phyloP scores from a whole-genome alignment of 106 monocot species.

The Agapanthus africanus region DNA sequence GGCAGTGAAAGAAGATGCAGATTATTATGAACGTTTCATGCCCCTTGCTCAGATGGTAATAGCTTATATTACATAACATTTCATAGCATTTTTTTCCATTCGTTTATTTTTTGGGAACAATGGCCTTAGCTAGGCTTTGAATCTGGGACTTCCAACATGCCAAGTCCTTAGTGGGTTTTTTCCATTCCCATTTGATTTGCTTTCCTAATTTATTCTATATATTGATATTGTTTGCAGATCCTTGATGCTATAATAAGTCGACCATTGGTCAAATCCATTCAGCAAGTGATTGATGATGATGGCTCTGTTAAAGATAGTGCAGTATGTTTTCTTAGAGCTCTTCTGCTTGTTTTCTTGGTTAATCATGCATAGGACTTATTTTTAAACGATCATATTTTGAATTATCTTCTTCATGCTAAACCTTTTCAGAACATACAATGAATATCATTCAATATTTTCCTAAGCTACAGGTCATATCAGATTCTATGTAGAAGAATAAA shows the following conservation, averaged over 20 bases:
- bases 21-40: slow-evolving; percentile 49
- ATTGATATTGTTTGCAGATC: slow-evolving; percentile 32
- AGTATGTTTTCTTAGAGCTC: slow-evolving; percentile 27
- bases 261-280: slow-evolving; percentile 43
- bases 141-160: no score
- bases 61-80: slow-evolving; percentile 1
- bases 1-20: slow-evolving; percentile 51
- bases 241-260: slow-evolving; percentile 38
- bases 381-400: no score
- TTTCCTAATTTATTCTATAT: neutral
- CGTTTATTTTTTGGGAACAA: no score
- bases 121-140: no score
- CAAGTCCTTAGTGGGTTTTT: neutral
- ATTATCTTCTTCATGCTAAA: no score
- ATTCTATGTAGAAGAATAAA: no score
- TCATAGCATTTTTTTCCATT: no score
- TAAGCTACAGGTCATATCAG: no score
- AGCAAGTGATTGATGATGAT: slow-evolving; percentile 74
- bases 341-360: slow-evolving; percentile 1
- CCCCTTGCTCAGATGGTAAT: slow-evolving; percentile 54
- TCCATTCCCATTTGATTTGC: neutral
- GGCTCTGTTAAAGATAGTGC: slow-evolving; percentile 76
- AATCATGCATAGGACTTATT: neutral
- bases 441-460: no score
- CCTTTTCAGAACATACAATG: no score